These are phyloP conservation scores for Elongisporangium prolatum DNA, from an alignment of 352 stramenopile species.

Conservation along the genomic window DNA sequence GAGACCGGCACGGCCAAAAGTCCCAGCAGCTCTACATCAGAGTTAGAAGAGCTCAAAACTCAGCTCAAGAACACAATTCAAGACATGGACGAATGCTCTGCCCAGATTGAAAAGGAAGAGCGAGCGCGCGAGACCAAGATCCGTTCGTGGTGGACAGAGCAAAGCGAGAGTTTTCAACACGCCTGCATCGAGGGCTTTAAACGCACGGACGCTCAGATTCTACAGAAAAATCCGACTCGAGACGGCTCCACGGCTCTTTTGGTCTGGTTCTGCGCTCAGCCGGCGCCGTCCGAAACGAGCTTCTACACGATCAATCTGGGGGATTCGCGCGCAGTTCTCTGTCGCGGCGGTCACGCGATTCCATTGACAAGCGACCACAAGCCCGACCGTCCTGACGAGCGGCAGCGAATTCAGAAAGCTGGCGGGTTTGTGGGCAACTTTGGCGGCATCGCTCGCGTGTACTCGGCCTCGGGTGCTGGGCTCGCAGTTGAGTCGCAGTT, in stretches of 20 bases:
- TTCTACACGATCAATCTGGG: slow-evolving; percentile 60
- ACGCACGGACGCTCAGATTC: slow-evolving; percentile 30
- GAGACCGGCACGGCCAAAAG: background rate
- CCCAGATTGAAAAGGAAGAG: slow-evolving; percentile 33
- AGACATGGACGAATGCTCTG: slow-evolving; percentile 14
- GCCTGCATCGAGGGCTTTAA: slow-evolving; percentile 36
- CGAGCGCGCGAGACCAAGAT: slow-evolving; percentile 13
- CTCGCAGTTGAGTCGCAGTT: slow-evolving; percentile 21
- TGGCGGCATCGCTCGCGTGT: slow-evolving; percentile 42
- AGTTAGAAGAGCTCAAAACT: slow-evolving; percentile 9
- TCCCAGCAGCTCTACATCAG: background rate
- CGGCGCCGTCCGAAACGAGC: slow-evolving; percentile 7
- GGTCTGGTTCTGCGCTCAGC: slow-evolving; percentile 40
- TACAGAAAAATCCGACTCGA: slow-evolving; percentile 34
- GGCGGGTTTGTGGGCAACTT: slow-evolving; percentile 51
- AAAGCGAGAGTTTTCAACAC: slow-evolving; percentile 24
- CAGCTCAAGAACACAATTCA: slow-evolving; percentile 20
- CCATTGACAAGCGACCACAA: slow-evolving; percentile 56
- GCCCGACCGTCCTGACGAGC: slow-evolving; percentile 39
- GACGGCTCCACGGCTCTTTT: slow-evolving; percentile 52
- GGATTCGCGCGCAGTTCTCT: slow-evolving; percentile 61
- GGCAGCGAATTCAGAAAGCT: slow-evolving; percentile 35
- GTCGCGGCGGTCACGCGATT: slow-evolving; percentile 28
- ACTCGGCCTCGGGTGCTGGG: slow-evolving; percentile 35
- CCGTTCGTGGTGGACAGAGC: slow-evolving; percentile 14